Evolutionary conservation across 2,329 filamentous ascomycete genomes (phyloP).

Genomic region (Botryotinia convoluta): DNA sequence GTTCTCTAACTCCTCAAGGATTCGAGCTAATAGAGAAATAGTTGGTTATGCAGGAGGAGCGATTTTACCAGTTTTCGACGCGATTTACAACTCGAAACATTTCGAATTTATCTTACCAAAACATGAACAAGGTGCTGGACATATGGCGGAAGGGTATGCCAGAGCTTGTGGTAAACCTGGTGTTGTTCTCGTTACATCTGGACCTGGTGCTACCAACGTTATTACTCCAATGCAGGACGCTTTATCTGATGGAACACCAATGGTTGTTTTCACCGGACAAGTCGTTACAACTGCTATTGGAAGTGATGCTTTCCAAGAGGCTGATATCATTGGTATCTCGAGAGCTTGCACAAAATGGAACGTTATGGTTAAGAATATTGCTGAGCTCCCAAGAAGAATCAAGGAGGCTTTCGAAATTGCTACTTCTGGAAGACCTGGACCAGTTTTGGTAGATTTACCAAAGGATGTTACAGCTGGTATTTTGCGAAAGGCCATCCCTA

Average conservation of each 20-base stretch:
- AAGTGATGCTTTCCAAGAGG: slow-evolving; percentile 95
- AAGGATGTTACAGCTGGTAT: slow-evolving; percentile 93
- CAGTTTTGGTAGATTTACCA: slow-evolving; percentile 91
- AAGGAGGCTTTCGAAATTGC: slow-evolving; percentile 99
- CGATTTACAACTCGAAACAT: slow-evolving; percentile 96
- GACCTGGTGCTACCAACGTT: slow-evolving; percentile 93
- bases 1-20: not conserved
- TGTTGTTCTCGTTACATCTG: slow-evolving; percentile 94
- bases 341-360: slow-evolving; percentile 98
- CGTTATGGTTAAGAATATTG: slow-evolving; percentile 94
- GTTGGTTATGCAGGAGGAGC: slow-evolving; percentile 92
- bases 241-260: slow-evolving; percentile 88
- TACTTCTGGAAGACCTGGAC: slow-evolving; percentile 87
- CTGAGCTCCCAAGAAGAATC: slow-evolving; percentile 87
- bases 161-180: slow-evolving; percentile 90
- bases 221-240: slow-evolving; percentile 96
- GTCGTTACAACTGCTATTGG: slow-evolving; percentile 87
- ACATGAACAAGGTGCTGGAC: slow-evolving; percentile 96
- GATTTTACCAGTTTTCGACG: slow-evolving; percentile 96
- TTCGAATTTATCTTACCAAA: slow-evolving; percentile 94
- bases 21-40: slow-evolving; percentile 39
- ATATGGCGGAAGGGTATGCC: slow-evolving; percentile 98
- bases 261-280: slow-evolving; percentile 95
- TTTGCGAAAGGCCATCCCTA: slow-evolving; percentile 77
- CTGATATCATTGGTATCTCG: slow-evolving; percentile 90